Evolutionary conservation across 495 filamentous ascomycete genomes (phyloP), one percentile per base, ranked within the genome.

Genomic region (Aspergillus ostianus): DNA sequence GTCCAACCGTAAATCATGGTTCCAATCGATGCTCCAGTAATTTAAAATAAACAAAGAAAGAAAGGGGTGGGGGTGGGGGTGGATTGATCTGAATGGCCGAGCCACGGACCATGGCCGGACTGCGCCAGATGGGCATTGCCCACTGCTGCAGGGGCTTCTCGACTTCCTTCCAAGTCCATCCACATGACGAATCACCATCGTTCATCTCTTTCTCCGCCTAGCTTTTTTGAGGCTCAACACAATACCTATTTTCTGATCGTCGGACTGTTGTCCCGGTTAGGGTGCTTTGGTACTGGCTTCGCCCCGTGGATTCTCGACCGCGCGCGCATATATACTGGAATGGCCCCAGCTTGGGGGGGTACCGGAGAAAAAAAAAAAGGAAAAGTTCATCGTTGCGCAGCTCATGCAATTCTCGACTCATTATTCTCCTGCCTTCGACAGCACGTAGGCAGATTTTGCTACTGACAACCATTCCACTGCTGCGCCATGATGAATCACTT

Each of bases 401-500:
- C 36, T 41, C 36, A 41, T 41, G 36, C 9, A 15, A 41, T 41
- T 41, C 36, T 41, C 4, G 36, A 17, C 36, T 41, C 10, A 10
- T 41, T 15, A 8, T 41, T 4, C 36, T 41, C 12, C 36, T 32
- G 29, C 36, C 12, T 41, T 41, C 12, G 36, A 41, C 36, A 12
- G 13, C 36, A 10, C 36, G 3, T 41, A 41, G 36, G 36, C 36
- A 41, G 36, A 41, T 41, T 41, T 41, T 41, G 1, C 36, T 41
- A 13, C 36, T 4, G 9, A 8, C 36, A 41, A 41, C 36, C 3
- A 26, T 41, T 1, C 36, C 15, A 41, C 36, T 41, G 13, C 36
- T 41, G 36, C 36, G 36, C 36, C 59, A 59, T 41, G 62, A 64
- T 20, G n/a, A 61, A 7, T 19, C 55, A 53, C 49, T 51, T 44